A percentile compares a stretch with the other conserved stretches of the same genome.
phyloP scores from a whole-genome alignment of 768 basidiomycete species.

The Omphalotus guepiniiformis region DNA sequence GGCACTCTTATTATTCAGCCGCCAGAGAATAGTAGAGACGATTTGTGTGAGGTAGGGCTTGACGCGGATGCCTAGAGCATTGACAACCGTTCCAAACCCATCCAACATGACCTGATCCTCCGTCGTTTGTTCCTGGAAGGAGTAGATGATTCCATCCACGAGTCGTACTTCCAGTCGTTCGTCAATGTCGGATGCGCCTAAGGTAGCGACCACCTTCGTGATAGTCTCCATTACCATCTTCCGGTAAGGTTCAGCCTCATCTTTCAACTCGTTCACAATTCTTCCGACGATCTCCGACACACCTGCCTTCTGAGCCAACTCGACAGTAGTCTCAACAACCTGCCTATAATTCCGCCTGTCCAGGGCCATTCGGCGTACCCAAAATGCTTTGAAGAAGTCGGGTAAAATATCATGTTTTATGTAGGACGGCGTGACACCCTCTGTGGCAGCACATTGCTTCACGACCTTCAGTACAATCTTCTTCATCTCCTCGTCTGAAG shows the following conservation, averaged over 20 bases:
- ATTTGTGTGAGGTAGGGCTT: conserved; percentile 99
- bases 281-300: conserved; percentile 94
- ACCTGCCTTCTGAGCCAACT: conserved; percentile 95
- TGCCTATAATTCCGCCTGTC: conserved; percentile 95
- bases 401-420: conserved; percentile 98
- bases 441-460: conserved; percentile 97
- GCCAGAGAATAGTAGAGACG: conserved; percentile 98
- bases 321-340: conserved; percentile 98
- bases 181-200: conserved; percentile 97
- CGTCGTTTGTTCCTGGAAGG: conserved; percentile 99
- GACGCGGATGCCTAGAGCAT: conserved; percentile 92
- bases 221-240: conserved; percentile 99
- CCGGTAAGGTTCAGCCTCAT: conserved; percentile 85
- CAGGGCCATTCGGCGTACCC: conserved; percentile 97
- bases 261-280: conserved; percentile 86
- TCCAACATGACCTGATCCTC: conserved; percentile 99
- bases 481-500: conserved; percentile 99
- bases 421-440: conserved; percentile 93
- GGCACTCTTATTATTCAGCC: conserved; percentile 98
- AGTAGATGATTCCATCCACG: conserved; percentile 97
- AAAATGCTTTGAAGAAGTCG: conserved; percentile 99
- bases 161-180: conserved; percentile 91
- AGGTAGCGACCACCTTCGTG: conserved; percentile 88
- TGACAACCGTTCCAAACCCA: conserved; percentile 96
- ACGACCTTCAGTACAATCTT: conserved; percentile 99